Evolutionary conservation across 768 basidiomycete genomes (phyloP).

Genomic region (Mycena vulgaris): DNA sequence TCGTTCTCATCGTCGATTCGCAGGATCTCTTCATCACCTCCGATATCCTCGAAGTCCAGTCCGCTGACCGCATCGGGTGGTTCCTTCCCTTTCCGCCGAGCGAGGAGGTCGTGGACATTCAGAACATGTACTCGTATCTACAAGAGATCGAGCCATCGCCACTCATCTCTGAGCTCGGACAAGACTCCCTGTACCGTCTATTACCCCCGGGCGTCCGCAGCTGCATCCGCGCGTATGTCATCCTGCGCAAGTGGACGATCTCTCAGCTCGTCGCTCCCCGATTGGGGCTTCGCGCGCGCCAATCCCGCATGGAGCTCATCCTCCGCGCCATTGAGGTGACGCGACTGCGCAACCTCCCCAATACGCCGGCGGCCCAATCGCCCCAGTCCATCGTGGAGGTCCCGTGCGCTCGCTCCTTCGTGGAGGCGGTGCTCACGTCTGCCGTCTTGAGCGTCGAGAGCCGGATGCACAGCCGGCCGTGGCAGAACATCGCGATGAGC

Average conservation of each 20-base stretch:
- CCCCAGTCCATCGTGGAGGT: constrained; percentile 62
- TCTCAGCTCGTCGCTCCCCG: constrained; percentile 76
- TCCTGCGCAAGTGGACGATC: constrained; percentile 86
- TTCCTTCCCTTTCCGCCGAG: constrained; percentile 63
- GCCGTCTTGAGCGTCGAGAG: constrained; percentile 86
- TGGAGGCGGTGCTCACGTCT: constrained; percentile 83
- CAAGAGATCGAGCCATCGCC: constrained; percentile 81
- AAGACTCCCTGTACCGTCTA: constrained; percentile 80
- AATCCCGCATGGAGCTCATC: constrained; percentile 80
- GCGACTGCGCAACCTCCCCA: constrained; percentile 71
- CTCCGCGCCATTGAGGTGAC: constrained; percentile 83
- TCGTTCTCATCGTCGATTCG: constrained; percentile 12
- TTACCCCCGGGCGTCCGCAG: constrained; percentile 84
- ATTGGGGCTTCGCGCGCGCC: constrained; percentile 74
- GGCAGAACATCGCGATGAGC: constrained; percentile 78
- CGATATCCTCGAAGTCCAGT: constrained; percentile 87
- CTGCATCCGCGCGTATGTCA: constrained; percentile 82
- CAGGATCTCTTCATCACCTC: constrained; percentile 86
- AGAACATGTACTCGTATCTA: constrained; percentile 83
- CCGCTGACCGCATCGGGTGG: constrained; percentile 86
- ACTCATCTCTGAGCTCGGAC: constrained; percentile 77
- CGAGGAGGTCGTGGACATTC: constrained; percentile 82
- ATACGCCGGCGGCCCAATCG: constrained; percentile 46
- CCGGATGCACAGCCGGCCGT: constrained; percentile 82
- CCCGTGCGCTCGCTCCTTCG: constrained; percentile 83